These are phyloP conservation scores for Lecanicillium sp. DNA, from an alignment of 2,329 filamentous ascomycete genomes.

Conservation along the genomic window DNA sequence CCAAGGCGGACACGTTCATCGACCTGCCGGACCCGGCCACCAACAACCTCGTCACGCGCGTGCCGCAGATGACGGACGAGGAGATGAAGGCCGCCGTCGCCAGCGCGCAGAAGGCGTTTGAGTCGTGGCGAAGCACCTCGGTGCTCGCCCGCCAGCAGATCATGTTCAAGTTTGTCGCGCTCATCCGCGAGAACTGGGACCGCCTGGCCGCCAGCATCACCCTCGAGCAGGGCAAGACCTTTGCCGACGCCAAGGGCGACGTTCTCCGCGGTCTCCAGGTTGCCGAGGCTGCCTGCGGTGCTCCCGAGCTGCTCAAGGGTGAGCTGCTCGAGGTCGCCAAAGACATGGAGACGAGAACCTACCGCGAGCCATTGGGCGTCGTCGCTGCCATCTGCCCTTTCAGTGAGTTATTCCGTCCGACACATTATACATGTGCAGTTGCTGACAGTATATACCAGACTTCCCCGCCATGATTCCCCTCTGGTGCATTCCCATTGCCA, in stretches of 20 bases:
- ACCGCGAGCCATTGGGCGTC: slow-evolving; percentile 75
- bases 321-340: slow-evolving; percentile 80
- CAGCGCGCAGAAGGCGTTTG: slow-evolving; percentile 70
- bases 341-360: slow-evolving; percentile 84
- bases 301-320: slow-evolving; percentile 75
- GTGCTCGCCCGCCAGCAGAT: slow-evolving; percentile 72
- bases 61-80: slow-evolving; percentile 72
- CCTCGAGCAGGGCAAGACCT: slow-evolving; percentile 83
- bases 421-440: neutral
- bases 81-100: slow-evolving; percentile 71
- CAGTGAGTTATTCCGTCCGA: slow-evolving; percentile 48
- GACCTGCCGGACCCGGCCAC: slow-evolving; percentile 78
- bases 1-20: slow-evolving; percentile 65
- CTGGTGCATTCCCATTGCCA: slow-evolving; percentile 84
- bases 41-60: slow-evolving; percentile 77
- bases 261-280: slow-evolving; percentile 79
- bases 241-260: slow-evolving; percentile 75
- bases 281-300: slow-evolving; percentile 74
- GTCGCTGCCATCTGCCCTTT: slow-evolving; percentile 83
- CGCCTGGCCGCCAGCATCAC: slow-evolving; percentile 78
- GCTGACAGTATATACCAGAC: slow-evolving; percentile 42
- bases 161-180: slow-evolving; percentile 77
- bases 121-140: slow-evolving; percentile 65
- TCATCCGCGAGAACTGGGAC: slow-evolving; percentile 83
- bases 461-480: slow-evolving; percentile 90